Conservation (phyloP, 805 yeast species). For the Candida broadrunensis region DNA sequence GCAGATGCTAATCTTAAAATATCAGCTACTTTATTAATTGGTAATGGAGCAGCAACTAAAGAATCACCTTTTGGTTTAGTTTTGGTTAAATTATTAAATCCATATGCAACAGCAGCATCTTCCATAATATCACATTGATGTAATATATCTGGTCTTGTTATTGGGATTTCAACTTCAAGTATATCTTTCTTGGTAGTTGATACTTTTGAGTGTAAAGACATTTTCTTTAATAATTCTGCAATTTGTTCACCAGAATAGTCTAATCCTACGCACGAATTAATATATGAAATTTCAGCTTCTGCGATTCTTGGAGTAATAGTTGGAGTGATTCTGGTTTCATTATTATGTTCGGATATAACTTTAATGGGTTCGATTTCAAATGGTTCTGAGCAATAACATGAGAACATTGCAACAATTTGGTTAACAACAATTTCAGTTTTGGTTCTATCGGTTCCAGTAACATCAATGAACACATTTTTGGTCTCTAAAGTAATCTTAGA, state of each 20-base stretch:
- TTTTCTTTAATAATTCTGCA: conserved; percentile 62
- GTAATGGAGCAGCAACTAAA: conserved; percentile 82
- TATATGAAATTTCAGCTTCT: conserved; percentile 75
- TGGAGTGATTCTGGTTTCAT: conserved; percentile 75
- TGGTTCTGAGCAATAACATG: conserved; percentile 76
- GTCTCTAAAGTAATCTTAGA: conserved; percentile 86
- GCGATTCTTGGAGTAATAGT: conserved; percentile 62
- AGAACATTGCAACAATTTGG: conserved; percentile 93
- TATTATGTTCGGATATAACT: conserved; percentile 77
- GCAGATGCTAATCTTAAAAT: conserved; percentile 88
- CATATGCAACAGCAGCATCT: conserved; percentile 95
- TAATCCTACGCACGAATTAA: conserved; percentile 92
- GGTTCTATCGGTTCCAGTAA: conserved; percentile 93
- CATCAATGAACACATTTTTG: conserved; percentile 84
- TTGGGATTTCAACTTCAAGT: conserved; percentile 73
- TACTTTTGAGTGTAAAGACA: conserved; percentile 72
- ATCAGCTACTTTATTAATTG: conserved; percentile 87
- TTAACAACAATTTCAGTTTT: conserved; percentile 91
- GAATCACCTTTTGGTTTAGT: conserved; percentile 76
- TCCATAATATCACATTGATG: conserved; percentile 99
- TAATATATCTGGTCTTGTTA: conserved; percentile 91
- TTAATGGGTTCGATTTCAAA: conserved; percentile 90
- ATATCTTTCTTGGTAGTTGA: conserved; percentile 45
- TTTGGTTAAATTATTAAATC: conserved; percentile 83
- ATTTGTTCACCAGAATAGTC: conserved; percentile 67